Percentiles rank a stretch among this genome's conserved stretches.
Conservation (phyloP, 1,139 yeast species). For the Blastobotrys petasosporus region DNA sequence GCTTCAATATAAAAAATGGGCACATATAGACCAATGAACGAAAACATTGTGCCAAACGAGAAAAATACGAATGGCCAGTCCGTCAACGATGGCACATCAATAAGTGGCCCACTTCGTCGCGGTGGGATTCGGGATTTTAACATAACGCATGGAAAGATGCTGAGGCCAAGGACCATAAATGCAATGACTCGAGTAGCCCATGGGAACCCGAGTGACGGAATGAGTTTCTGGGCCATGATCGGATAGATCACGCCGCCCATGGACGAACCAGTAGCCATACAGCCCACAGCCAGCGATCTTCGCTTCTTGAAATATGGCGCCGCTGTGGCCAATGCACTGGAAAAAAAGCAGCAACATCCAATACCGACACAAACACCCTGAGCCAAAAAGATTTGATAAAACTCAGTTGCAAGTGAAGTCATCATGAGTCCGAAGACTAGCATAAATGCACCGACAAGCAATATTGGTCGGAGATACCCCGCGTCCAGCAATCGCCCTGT, state of each 20-base stretch:
- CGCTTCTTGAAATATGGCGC: conserved; percentile 49
- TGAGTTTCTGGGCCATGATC: conserved; percentile 26
- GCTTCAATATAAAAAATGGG: conserved; percentile 35
- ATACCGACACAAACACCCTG: conserved; percentile 51
- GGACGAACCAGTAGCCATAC: conserved; percentile 55
- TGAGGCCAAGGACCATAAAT: conserved; percentile 26
- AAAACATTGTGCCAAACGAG: conserved; percentile 28
- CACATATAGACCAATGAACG: conserved; percentile 33
- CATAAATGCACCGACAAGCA: conserved; percentile 43
- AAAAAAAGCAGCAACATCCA: conserved; percentile 42
- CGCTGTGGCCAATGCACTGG: conserved; percentile 24
- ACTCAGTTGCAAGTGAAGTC: conserved; percentile 45
- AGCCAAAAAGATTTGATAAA: conserved; percentile 52
- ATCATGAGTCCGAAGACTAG: conserved; percentile 46
- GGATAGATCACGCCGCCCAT: conserved; percentile 36
- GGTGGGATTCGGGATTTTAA: conserved; percentile 30
- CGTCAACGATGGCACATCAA: conserved; percentile 29
- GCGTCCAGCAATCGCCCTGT: conserved; percentile 57
- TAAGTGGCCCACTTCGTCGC: conserved; percentile 25
- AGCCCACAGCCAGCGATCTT: conserved; percentile 51
- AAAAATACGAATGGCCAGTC: conserved; percentile 30
- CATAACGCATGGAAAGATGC: conserved; percentile 21
- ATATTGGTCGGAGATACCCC: conserved; percentile 27
- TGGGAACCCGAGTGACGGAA: conserved; percentile 30
- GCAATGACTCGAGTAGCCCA: conserved; percentile 33